Evolutionary conservation across 441 rosid genomes (phyloP), one percentile per base, ranked within the genome.

Genomic region (Manihot esculenta): DNA sequence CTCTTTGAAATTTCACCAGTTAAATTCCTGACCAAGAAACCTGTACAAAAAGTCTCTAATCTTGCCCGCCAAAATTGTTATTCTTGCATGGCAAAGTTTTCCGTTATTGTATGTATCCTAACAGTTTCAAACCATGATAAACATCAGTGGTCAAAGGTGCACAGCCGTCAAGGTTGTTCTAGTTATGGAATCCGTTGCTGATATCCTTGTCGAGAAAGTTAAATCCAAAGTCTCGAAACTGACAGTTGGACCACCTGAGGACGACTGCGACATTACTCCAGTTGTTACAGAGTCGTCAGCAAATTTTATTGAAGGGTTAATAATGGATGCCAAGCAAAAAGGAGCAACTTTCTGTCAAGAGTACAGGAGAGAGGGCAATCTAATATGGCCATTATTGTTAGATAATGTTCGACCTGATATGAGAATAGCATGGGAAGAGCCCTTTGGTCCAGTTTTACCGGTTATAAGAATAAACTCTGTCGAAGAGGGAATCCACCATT

Each of bases 391-490:
- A 0, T 73, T 95, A 84, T 77, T 95, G 85, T 72, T 93, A 48
- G 99, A 95, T 77, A 84, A 95, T 68, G 98, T 95, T 47, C 83
- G 89, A 74, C 96, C 99, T 0, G 97, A 93, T 72, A 95, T 95
- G 99, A 87, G 99, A 80, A 93, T 95, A 0, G 99, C 99, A 0
- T 95, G 99, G 99, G 99, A 95, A 78, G 99, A 95, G 73, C 99
- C 99, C 0, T 95, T 95, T 1, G 99, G 99, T 33, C 99, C 99
- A 0, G 84, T 95, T 72, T 56, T 95, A 47, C 99, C 99, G 0
- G 95, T 95, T 35, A 77, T 95, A 10, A 84, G 98, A 80, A 95
- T 93, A 72, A 76, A 42, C 65, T 86, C 97, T 0, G 76, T 91
- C 7, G 99, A 95, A 66, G 98, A 95, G 82, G 99, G 99, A 42